Base-by-base conservation (phyloP, 1,284 basidiomycete species). In the Trichosporon asahii region DNA sequence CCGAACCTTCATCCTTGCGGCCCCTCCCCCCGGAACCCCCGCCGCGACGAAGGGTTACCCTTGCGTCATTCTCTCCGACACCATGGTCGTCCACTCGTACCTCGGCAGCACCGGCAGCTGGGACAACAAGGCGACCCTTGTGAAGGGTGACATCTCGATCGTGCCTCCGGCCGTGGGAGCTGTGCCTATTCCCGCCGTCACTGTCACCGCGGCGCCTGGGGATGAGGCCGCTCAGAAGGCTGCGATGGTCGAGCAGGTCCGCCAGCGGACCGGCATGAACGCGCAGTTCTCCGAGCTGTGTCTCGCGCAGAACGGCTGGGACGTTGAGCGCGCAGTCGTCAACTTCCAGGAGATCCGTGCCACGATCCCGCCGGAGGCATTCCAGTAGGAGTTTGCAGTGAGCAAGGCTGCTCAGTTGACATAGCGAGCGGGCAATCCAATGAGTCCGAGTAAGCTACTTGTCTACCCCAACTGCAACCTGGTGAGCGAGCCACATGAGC, bases 1-100 rank as follows among this genome's bases (percentile, higher is more conserved):
- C 79, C 88, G 96, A 66, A 90, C 92, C 0, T 97, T 98, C 79
- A 87, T 98, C 65, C 86, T 99, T 12, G 90, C 90, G 1, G 91
- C 93, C 21, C 90, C 94, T 3, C 84, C 89, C 33, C 88, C 91
- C 60, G 91, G 89, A 31, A 95, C 95, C 74, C 85, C 89, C 53
- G 93, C 95, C 8, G 78, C 80, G 8, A 90, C 90, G 76, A 79
- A 86, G 66, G 94, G 94, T 21, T 99, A 95, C 95, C 90, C 93
- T 44, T 91, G 95, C 74, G 86, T 90, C 65, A 91, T 99, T 75
- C 85, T 98, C 7, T 95, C 93, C 25, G 96, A 99, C 81, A 90
- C 92, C 76, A 88, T 93, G 81, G 90, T 89, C 23, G 86, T 98
- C 60, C 90, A 95, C 57, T 88, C 87, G 25, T 97, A 94, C 82